phyloP scores from a whole-genome alignment of 805 yeast species.

The Cyberlindnera americana region DNA sequence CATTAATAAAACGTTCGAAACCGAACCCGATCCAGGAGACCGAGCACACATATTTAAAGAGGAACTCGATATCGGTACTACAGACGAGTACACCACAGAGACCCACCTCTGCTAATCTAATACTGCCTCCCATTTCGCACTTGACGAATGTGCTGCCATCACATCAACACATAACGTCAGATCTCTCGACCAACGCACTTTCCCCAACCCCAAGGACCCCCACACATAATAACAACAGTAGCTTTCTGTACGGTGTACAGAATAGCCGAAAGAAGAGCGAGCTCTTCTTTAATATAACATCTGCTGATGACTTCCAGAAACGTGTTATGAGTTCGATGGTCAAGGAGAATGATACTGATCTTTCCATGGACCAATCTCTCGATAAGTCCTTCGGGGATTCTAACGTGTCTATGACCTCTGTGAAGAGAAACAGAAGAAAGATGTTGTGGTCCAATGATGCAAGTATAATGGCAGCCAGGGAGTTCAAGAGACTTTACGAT shows the following conservation, averaged over 20 bases:
- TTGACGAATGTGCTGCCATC: conserved; percentile 2
- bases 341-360: neutral
- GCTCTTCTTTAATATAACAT: conserved; percentile 12
- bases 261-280: conserved; percentile 12
- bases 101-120: neutral
- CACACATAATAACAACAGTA: neutral
- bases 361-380: conserved; percentile 5
- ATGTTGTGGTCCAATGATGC: conserved; percentile 17
- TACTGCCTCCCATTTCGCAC: conserved; percentile 14
- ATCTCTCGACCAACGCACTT: conserved; percentile 2
- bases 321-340: neutral
- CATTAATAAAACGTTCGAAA: conserved; percentile 6
- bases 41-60: neutral
- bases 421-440: conserved; percentile 7
- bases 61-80: neutral
- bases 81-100: conserved; percentile 9
- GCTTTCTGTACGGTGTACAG: conserved; percentile 10
- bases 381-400: conserved; percentile 6
- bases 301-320: conserved; percentile 13
- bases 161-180: neutral
- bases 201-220: conserved; percentile 2
- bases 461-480: conserved; percentile 13
- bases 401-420: neutral
- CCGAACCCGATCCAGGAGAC: neutral
- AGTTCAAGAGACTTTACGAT: conserved; percentile 12